These are phyloP conservation scores for Rhizopogon salebrosus DNA, from an alignment of 768 basidiomycete genomes.

Conservation along the genomic window DNA sequence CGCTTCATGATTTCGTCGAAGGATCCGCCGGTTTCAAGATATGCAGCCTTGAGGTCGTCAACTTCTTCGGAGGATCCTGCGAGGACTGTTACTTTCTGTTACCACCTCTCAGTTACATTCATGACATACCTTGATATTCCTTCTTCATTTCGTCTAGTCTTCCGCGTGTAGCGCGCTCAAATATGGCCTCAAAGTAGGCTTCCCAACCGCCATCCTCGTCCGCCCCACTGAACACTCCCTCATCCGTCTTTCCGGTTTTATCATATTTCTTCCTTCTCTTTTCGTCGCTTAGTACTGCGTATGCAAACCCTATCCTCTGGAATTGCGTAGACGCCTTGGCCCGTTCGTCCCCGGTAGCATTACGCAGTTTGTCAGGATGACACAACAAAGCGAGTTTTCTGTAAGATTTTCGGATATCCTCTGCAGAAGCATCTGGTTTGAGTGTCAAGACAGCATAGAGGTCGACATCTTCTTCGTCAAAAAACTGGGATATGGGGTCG, in stretches of 20 bases:
- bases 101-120: too few species aligned
- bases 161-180: conserved; percentile 79
- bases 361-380: conserved; percentile 89
- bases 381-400: conserved; percentile 72
- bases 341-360: conserved; percentile 52
- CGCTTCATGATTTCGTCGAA: conserved; percentile 77
- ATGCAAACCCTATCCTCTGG: conserved; percentile 92
- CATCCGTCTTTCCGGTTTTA: conserved; percentile 78
- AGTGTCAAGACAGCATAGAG: conserved; percentile 74
- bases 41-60: conserved; percentile 73
- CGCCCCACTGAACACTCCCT: conserved; percentile 62
- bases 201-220: conserved; percentile 87
- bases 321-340: conserved; percentile 73
- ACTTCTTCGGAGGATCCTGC: conserved; percentile 84
- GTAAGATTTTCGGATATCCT: conserved; percentile 82
- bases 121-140: conserved; percentile 76
- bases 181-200: conserved; percentile 88
- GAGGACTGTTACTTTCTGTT: neutral
- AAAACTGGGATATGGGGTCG: conserved; percentile 72
- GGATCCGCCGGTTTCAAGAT: conserved; percentile 64
- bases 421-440: conserved; percentile 44
- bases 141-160: conserved; percentile 92
- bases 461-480: conserved; percentile 64
- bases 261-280: conserved; percentile 77
- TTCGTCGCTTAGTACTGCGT: conserved; percentile 80